Evolutionary conservation across 2,329 filamentous ascomycete genomes (phyloP), one percentile per base, ranked within the genome.

Genomic region (Aspergillus pseudoviridinutans): DNA sequence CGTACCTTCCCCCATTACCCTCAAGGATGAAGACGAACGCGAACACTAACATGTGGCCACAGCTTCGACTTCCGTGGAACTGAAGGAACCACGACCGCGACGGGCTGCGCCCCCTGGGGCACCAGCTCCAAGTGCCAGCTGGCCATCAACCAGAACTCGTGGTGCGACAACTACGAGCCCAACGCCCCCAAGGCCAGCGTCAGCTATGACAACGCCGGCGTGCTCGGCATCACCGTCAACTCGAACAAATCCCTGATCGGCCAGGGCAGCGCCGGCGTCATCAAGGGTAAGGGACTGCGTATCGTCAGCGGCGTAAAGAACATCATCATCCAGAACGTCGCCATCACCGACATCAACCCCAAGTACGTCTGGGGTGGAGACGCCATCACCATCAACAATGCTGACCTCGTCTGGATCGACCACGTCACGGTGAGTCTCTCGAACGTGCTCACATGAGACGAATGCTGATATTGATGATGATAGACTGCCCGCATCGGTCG

Each of bases 271-370:
- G 74, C 75, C 62, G 82, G 81, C 66, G 66, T 84, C 27, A 84
- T 85, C 67, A 79, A 78, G 66, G 82, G 82, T 64, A 84, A 84
- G 74, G 82, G 82, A 55, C 68, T 84, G 24, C 77, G 80, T 29
- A 76, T 82, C 20, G 71, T 74, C 54, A 70, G 65, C 60, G 72
- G 71, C 56, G 76, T 75, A 25, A 77, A 69, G 65, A 84, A 86
- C 70, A 72, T 87, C 68, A 85, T 86, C 66, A 80, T 85, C 68
- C 84, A 83, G 56, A 84, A 84, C 70, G 71, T 84, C 55, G 76
- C 79, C 54, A 77, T 84, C 65, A 82, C 80, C 52, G 72, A 81
- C 51, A 70, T 84, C 46, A 84, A 84, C 73, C 78, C 82, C n/a
- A 66, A 80, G 67, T 81, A 82, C 63, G 80, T 84, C 61, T 84